Base-by-base conservation (phyloP, 768 basidiomycete species). In the Termitomyces sp. region DNA sequence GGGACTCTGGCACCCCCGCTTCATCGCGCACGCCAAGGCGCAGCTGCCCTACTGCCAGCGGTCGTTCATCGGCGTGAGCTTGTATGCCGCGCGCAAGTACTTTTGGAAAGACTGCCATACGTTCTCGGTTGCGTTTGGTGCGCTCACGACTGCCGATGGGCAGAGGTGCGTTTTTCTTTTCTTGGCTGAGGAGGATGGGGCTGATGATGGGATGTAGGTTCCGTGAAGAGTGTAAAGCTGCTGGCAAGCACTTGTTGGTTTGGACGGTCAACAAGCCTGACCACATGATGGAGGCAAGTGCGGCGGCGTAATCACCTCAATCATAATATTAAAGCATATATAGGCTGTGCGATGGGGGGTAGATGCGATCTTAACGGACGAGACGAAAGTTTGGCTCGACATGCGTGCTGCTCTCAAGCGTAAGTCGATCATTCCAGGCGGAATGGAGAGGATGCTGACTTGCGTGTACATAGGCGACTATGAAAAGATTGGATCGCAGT, bases 181-280 rank as follows among this genome's bases (percentile, higher is more conserved):
- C 24, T 63, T 50, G 48, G 8, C 2, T 48, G 46, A 2, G 15
- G 15, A 45, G 11, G 13, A 2, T 45, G 31, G 41, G 36, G 41
- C 12, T 30, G 33, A 54, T 56, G 34, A 3, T 9, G 24, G 55
- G 50, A 56, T 34, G 39, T 65, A 83, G 95, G 76, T 98, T 99
- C 77, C 77, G 87, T 57, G 73, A 77, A 48, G 89, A 95, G 64
- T 95, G 93, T 75, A 86, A 86, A 69, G 76, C 69, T 16, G 85
- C 85, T 1, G 89, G 89, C 20, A 97, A 97, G 81, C 80, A 81
- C 64, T 65, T 98, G 57, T 88, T 95, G 83, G 93, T 94, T 3
- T 98, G 95, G 97, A 99, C 97, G 0, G 96, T 98, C 30, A 99
- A 99, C 68, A 81, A 87, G 48, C 86, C 86, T 11, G 85, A 84